phyloP scores from a whole-genome alignment of 768 basidiomycete species.

The Suillus weaverae region DNA sequence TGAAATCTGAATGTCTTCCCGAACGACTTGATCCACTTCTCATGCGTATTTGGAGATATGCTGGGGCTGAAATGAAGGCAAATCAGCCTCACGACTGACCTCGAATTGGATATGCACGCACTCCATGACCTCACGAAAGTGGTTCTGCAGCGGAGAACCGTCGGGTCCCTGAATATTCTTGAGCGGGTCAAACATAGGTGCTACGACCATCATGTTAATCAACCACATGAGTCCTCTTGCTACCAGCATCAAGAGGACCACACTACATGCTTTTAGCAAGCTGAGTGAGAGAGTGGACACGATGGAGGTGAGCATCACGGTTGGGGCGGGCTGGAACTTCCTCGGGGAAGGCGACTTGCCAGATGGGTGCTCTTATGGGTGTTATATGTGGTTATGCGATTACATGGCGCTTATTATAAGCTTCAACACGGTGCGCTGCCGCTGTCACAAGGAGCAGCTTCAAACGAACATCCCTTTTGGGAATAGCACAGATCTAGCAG shows the following conservation, averaged over 20 bases:
- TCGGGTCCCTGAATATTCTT: slow-evolving; percentile 48
- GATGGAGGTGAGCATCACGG: not conserved
- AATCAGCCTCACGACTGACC: not conserved
- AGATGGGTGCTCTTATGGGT: slow-evolving; percentile 4
- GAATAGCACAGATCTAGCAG: not conserved
- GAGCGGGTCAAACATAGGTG: slow-evolving; percentile 50
- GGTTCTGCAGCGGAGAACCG: slow-evolving; percentile 42
- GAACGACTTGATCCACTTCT: slow-evolving; percentile 43
- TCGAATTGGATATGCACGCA: slow-evolving; percentile 26
- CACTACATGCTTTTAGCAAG: slow-evolving; percentile 28
- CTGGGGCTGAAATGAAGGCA: slow-evolving; percentile 38
- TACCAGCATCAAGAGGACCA: slow-evolving; percentile 34
- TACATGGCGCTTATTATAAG: not conserved
- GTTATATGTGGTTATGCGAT: not conserved
- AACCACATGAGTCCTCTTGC: slow-evolving; percentile 41
- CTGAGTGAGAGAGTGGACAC: slow-evolving; percentile 2
- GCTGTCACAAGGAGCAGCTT: not conserved
- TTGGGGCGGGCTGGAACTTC: not conserved
- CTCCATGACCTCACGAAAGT: slow-evolving; percentile 48
- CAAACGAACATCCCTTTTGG: slow-evolving; percentile 12
- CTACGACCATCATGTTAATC: slow-evolving; percentile 42
- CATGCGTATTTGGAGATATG: slow-evolving; percentile 39
- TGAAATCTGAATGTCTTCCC: slow-evolving; percentile 56
- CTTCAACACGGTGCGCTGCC: too few species aligned
- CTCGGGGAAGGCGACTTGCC: not conserved